These are phyloP conservation scores for Endoconidiophora polonica DNA, from an alignment of 2,329 filamentous ascomycete species.

Conservation along the genomic window DNA sequence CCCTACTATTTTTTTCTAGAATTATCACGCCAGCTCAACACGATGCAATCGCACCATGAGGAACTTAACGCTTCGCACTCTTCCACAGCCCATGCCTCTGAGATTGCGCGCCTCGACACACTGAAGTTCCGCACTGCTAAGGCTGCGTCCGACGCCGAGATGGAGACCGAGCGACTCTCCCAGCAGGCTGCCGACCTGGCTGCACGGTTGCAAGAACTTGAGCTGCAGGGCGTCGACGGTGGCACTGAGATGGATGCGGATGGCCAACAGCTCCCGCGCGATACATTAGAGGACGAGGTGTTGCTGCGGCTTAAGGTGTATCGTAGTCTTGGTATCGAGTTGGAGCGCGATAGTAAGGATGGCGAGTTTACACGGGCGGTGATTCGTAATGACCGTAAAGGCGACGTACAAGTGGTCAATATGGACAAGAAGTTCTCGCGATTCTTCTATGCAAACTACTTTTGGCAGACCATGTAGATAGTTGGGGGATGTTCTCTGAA, in stretches of 20 bases:
- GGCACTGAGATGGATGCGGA: constrained; percentile 19
- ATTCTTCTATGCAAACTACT: constrained; percentile 89
- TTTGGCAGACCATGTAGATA: constrained; percentile 66
- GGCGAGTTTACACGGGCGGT: constrained; percentile 77
- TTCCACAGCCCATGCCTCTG: constrained; percentile 60
- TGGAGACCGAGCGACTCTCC: constrained; percentile 83
- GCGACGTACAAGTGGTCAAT: constrained; percentile 87
- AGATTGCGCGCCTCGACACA: constrained; percentile 76
- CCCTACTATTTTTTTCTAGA: constrained; percentile 21
- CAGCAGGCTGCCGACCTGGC: constrained; percentile 60
- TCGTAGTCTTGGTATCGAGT: constrained; percentile 75
- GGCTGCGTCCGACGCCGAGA: constrained; percentile 71
- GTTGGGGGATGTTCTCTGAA: constrained; percentile 1
- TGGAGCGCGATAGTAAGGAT: constrained; percentile 54
- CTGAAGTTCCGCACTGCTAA: constrained; percentile 94
- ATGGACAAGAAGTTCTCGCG: constrained; percentile 83
- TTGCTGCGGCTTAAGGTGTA: constrained; percentile 76
- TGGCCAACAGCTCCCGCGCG: constrained; percentile 16
- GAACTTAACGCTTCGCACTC: constrained; percentile 64
- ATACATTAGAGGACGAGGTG: constrained; percentile 45
- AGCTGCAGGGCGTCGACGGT: constrained; percentile 75
- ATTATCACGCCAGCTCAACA: constrained; percentile 59
- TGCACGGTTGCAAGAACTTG: constrained; percentile 62
- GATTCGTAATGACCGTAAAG: constrained; percentile 69
- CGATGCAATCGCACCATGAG: constrained; percentile 56